Evolutionary conservation across 139 green algal genomes (phyloP).

Genomic region (Picochlorum sp.): DNA sequence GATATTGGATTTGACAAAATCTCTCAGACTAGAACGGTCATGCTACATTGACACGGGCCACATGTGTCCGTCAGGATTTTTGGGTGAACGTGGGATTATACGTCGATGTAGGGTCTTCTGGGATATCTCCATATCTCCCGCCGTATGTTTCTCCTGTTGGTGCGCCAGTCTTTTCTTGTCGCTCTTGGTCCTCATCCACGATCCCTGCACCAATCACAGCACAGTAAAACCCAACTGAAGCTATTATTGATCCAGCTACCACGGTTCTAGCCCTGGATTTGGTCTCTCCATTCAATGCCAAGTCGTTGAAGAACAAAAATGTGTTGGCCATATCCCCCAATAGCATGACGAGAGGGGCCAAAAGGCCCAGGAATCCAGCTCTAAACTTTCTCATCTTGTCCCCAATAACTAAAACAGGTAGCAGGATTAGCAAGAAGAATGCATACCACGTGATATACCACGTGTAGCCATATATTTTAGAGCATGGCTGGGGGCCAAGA

Average conservation of each 20-base stretch:
- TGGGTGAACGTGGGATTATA: neutral
- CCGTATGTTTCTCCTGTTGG: neutral
- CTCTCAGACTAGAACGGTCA: too few relatives aligned
- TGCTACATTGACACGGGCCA: too few relatives aligned
- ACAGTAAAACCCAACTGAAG: slow-evolving; percentile 2
- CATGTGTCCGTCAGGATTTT: too few relatives aligned
- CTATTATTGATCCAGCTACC: slow-evolving; percentile 14
- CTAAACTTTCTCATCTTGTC: slow-evolving; percentile 4
- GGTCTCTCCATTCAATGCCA: neutral
- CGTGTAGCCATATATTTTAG: slow-evolving; percentile 10
- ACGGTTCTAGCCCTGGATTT: neutral
- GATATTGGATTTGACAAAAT: too few relatives aligned
- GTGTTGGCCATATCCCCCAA: slow-evolving; percentile 18
- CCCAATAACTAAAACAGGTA: slow-evolving; percentile 4
- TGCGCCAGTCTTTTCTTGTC: neutral
- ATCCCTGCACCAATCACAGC: slow-evolving; percentile 9
- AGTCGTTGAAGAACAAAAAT: slow-evolving; percentile 12
- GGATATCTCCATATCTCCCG: neutral
- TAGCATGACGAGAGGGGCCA: slow-evolving; percentile 4
- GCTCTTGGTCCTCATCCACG: slow-evolving; percentile 5
- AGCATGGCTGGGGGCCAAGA: slow-evolving; percentile 5
- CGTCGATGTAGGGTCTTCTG: neutral
- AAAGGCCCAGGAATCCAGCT: slow-evolving; percentile 5
- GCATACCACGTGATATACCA: slow-evolving; percentile 17
- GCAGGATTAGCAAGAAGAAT: slow-evolving; percentile 11